Conservation (phyloP, 2,329 filamentous ascomycete species). For the Fusarium denticulatum region DNA sequence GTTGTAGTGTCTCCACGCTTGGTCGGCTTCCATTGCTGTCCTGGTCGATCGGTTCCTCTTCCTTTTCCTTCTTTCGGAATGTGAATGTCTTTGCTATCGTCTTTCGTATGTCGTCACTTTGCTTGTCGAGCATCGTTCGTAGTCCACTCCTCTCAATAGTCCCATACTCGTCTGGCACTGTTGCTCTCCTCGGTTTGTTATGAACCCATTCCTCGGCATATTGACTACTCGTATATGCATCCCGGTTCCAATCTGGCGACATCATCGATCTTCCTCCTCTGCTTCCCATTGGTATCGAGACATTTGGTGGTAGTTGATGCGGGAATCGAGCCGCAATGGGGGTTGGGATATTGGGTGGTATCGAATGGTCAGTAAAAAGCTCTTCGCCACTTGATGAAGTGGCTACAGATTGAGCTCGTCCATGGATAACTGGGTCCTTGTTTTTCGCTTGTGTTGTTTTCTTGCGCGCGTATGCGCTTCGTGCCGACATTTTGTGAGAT, state of each 20-base stretch:
- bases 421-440: slow-evolving; percentile 36
- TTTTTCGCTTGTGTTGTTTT: slow-evolving; percentile 63
- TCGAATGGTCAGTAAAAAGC: slow-evolving; percentile 51
- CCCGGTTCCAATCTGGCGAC: slow-evolving; percentile 31
- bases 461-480: slow-evolving; percentile 68
- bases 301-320: slow-evolving; percentile 30
- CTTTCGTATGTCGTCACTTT: slow-evolving; percentile 64
- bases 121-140: slow-evolving; percentile 63
- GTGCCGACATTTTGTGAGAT: slow-evolving; percentile 60
- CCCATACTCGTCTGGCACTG: slow-evolving; percentile 59
- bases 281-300: not conserved
- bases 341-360: slow-evolving; percentile 49
- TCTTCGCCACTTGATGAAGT: slow-evolving; percentile 54
- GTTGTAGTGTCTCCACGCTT: slow-evolving; percentile 37
- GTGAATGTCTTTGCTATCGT: slow-evolving; percentile 64
- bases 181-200: slow-evolving; percentile 54
- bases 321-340: slow-evolving; percentile 57
- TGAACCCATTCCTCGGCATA: slow-evolving; percentile 55
- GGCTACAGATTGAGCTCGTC: slow-evolving; percentile 49
- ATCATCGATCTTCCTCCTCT: slow-evolving; percentile 15
- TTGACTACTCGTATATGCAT: slow-evolving; percentile 44
- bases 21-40: slow-evolving; percentile 33
- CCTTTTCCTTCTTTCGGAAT: slow-evolving; percentile 60
- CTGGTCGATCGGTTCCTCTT: slow-evolving; percentile 35
- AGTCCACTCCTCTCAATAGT: slow-evolving; percentile 66